phyloP scores from a whole-genome alignment of 2,329 filamentous ascomycete species.

The Sarocladium strictum region DNA sequence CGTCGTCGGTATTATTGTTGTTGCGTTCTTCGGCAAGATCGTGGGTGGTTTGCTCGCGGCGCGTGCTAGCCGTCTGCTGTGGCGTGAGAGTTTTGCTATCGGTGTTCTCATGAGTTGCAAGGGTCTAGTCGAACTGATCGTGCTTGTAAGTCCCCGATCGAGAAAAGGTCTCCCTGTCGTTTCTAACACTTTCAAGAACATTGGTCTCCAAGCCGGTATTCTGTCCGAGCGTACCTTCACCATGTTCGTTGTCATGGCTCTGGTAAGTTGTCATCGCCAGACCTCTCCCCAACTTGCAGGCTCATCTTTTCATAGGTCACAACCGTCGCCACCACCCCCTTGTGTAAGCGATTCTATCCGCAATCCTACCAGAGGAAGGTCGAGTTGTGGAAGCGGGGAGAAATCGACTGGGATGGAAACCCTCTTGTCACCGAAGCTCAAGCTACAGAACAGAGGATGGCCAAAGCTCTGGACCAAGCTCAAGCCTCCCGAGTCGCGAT shows the following conservation, averaged over 20 bases:
- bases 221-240: conserved; percentile 78
- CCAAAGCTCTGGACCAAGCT: conserved; percentile 20
- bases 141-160: conserved; percentile 55
- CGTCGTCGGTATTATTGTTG: conserved; percentile 71
- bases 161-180: no score
- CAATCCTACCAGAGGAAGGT: conserved; percentile 50
- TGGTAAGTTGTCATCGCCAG: conserved; percentile 26
- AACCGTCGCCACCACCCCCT: conserved; percentile 75
- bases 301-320: conserved; percentile 45
- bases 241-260: conserved; percentile 91
- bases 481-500: conserved; percentile 19
- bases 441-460: conserved; percentile 20
- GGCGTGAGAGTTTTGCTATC: conserved; percentile 56
- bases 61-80: conserved; percentile 67
- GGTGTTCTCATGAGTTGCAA: conserved; percentile 88
- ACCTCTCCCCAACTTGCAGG: not conserved
- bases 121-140: conserved; percentile 88
- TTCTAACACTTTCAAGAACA: conserved; percentile 40
- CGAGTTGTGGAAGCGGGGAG: conserved; percentile 62
- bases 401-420: conserved; percentile 76
- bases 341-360: conserved; percentile 70
- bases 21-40: conserved; percentile 83
- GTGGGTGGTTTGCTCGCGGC: conserved; percentile 76
- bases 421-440: conserved; percentile 20
- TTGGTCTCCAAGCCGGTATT: conserved; percentile 78